A percentile compares a stretch with the other conserved stretches of the same genome.
These are phyloP conservation scores for Breynia disticha DNA, from an alignment of 441 rosid genomes.

Conservation along the genomic window DNA sequence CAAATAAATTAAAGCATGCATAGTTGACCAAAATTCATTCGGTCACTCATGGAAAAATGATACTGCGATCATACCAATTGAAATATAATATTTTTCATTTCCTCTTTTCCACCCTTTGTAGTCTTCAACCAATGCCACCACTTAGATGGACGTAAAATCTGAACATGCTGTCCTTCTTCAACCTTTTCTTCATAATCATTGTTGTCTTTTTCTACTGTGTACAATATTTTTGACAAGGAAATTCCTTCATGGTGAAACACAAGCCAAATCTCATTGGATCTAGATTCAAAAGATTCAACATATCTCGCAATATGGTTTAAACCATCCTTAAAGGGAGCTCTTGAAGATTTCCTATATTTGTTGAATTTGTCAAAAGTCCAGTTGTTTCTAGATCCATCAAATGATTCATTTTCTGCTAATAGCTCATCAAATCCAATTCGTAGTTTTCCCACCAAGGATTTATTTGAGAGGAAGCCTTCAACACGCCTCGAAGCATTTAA, in stretches of 20 bases:
- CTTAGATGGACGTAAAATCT: slow-evolving; percentile 72
- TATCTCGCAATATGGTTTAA: slow-evolving; percentile 91
- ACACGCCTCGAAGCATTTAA: slow-evolving; percentile 55
- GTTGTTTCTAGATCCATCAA: slow-evolving; percentile 20
- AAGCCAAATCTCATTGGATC: slow-evolving; percentile 86
- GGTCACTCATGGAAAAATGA: no score
- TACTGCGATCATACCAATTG: slow-evolving; percentile 52
- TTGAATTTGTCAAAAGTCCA: slow-evolving; percentile 25
- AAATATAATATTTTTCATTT: slow-evolving; percentile 77
- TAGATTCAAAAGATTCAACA: slow-evolving; percentile 88
- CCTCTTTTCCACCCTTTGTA: slow-evolving; percentile 74
- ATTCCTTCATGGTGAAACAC: slow-evolving; percentile 86
- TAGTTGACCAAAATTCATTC: not conserved
- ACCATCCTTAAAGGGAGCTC: slow-evolving; percentile 54
- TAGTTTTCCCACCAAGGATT: slow-evolving; percentile 28
- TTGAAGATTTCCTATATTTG: slow-evolving; percentile 14
- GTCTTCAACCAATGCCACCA: slow-evolving; percentile 99
- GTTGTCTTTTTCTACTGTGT: slow-evolving; percentile 63
- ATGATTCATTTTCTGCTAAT: slow-evolving; percentile 22
- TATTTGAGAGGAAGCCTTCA: slow-evolving; percentile 31
- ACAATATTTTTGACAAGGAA: slow-evolving; percentile 79
- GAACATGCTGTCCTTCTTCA: slow-evolving; percentile 48
- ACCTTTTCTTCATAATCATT: slow-evolving; percentile 31
- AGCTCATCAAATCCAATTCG: slow-evolving; percentile 19
- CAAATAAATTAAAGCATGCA: not conserved